Evolutionary conservation across 108 stramenopile genomes (phyloP).

Genomic region (Cylindrotheca fusiformis): DNA sequence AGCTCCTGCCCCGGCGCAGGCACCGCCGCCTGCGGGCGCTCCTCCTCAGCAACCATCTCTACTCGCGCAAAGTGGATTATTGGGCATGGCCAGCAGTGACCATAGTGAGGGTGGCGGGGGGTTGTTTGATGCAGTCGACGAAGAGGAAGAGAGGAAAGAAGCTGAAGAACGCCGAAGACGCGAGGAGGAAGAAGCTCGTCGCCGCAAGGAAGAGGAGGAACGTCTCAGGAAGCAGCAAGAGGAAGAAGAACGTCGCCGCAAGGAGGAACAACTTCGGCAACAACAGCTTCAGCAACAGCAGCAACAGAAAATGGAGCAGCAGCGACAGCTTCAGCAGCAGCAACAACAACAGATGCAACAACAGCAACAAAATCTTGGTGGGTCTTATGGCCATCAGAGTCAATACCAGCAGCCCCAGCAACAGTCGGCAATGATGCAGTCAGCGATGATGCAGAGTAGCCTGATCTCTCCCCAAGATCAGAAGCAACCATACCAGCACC

Average conservation of each 20-base stretch:
- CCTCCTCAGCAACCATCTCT: constrained; percentile 9
- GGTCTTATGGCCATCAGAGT: constrained; percentile 4
- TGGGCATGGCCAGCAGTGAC: constrained; percentile 8
- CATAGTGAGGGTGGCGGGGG: constrained; percentile 29
- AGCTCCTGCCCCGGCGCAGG: background rate
- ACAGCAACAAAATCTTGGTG: constrained; percentile 15
- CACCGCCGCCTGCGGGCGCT: constrained; percentile 2
- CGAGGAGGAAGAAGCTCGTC: background rate
- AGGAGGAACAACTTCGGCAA: constrained; percentile 20
- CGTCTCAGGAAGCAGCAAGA: constrained; percentile 28
- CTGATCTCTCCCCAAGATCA: background rate
- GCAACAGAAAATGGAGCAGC: constrained; percentile 25
- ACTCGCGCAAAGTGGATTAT: constrained; percentile 25
- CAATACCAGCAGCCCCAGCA: constrained; percentile 10
- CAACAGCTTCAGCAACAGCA: constrained; percentile 30
- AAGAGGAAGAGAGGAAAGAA: constrained; percentile 32
- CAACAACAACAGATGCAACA: constrained; percentile 22
- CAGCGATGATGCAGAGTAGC: constrained; percentile 5
- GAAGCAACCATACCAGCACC: background rate
- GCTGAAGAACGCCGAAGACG: constrained; percentile 5
- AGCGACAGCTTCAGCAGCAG: constrained; percentile 27
- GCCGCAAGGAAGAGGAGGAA: constrained; percentile 23
- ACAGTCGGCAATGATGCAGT: background rate
- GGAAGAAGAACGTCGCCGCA: constrained; percentile 23
- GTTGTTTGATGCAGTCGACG: constrained; percentile 60